Base-by-base conservation (phyloP, 2,329 filamentous ascomycete genomes). In the Claviceps sp. region DNA sequence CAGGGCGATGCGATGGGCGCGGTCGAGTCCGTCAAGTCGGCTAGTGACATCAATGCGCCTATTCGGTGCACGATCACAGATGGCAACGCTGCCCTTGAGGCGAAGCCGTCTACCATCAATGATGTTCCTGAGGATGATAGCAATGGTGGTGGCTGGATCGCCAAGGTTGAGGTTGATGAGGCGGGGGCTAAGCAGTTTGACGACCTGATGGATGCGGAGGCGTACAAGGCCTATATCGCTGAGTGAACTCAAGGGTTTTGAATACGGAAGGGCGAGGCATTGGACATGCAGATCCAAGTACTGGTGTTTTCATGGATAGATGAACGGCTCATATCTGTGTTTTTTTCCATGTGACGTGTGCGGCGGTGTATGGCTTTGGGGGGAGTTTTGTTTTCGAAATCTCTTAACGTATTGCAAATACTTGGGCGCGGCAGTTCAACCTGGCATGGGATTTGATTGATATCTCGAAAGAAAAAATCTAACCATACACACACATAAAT, bases 11-110 rank as follows among this genome's bases (percentile, higher is more conserved):
- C 85, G 58, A 86, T 97, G 60, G 93, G 93, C 59, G 89, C 91
- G 55, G 91, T 98, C 61, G 93, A 98, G 75, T 96, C 89, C 2
- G 93, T 98, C 70, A 98, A 98, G 78, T 93, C 86, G 56, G 93
- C 93, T n/a, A 91, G 88, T 57, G 93, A 98, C 68, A 95, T 98
- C 75, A 85, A 95, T 72, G 84, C 89, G 14, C 93, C 93, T 18
- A 79, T 96, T 59, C 72, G 77, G 50, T 91, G 91, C 65, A 85
- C 73, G 60, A 81, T 98, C 55, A 76, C 80, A 40, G 79, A 85
- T 63, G 76, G 83, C 62, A 98, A 98, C 73, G 64, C 65, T 11
- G 65, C 74, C 54, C 78, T 98, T 56, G 87, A 94, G 69, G 85
- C 93, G 68, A 90, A 86, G 74, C 91, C 93, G 22, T 79, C 79